Conservation (phyloP, 305 asterid genomes). For the Fraxinus platypoda region DNA sequence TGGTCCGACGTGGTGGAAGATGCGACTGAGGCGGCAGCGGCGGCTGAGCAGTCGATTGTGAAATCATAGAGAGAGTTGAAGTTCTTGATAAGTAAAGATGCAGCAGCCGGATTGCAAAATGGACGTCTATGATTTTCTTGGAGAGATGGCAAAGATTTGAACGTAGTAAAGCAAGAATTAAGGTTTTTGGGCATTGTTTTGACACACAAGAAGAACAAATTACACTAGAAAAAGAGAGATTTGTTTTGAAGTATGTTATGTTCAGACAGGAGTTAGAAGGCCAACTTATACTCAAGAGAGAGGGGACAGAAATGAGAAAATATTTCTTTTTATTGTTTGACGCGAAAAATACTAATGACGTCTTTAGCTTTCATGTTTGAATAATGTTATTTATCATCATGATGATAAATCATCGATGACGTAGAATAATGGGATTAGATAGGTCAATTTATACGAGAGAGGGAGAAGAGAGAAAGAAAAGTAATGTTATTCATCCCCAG, state of each 20-base stretch:
- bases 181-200: conserved; percentile 57
- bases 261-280: conserved; percentile 10
- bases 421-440: no score
- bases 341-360: no score
- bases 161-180: conserved; percentile 62
- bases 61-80: conserved; percentile 76
- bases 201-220: neutral
- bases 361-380: no score
- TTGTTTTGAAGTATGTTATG: neutral
- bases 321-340: no score
- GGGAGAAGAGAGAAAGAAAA: no score
- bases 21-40: conserved; percentile 7
- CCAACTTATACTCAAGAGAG: conserved; percentile 3
- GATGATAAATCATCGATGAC: no score
- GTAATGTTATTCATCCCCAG: no score
- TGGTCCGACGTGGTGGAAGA: conserved; percentile 20
- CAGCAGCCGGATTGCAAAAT: conserved; percentile 26
- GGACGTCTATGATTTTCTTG: conserved; percentile 37
- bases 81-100: conserved; percentile 51
- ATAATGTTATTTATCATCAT: no score
- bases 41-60: conserved; percentile 24
- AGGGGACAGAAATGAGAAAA: neutral
- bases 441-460: no score
- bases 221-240: conserved; percentile 4
- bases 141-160: conserved; percentile 31